Conservation (phyloP, 257 asterid species). For the Fraxinus americana region DNA sequence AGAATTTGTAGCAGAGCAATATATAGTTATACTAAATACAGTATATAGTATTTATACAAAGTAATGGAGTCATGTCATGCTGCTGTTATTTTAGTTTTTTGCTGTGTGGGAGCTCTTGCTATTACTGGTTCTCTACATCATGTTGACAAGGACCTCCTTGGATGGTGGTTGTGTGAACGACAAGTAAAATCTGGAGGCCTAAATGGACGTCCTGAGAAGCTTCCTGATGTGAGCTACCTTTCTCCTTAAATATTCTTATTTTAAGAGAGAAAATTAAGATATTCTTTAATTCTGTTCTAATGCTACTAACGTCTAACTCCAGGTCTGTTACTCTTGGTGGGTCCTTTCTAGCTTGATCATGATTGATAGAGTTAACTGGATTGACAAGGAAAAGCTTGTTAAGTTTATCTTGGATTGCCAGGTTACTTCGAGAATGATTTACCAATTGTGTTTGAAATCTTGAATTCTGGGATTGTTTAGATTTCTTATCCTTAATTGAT, state of each 20-base stretch:
- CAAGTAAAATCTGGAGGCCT: constrained; percentile 95
- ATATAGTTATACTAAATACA: not conserved
- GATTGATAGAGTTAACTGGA: constrained; percentile 94
- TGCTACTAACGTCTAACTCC: constrained; percentile 21
- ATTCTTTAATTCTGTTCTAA: not conserved
- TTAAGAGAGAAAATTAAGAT: not conserved
- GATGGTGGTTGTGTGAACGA: constrained; percentile 98
- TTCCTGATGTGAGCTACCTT: constrained; percentile 77
- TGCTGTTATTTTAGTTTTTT: constrained; percentile 64
- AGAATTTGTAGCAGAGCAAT: not conserved
- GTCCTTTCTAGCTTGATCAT: constrained; percentile 90
- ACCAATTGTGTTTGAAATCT: not conserved
- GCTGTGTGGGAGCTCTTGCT: constrained; percentile 96
- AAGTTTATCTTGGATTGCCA: constrained; percentile 86
- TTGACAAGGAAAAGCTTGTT: constrained; percentile 76
- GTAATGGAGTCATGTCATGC: not conserved
- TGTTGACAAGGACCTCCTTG: constrained; percentile 94
- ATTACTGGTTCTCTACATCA: constrained; percentile 85
- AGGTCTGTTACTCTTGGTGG: constrained; percentile 99
- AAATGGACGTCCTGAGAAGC: constrained; percentile 99
- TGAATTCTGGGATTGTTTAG: not conserved
- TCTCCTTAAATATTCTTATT: constrained; percentile 2
- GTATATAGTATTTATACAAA: not conserved
- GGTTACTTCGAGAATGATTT: constrained; percentile 38
- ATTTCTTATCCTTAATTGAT: constrained; percentile 14